A percentile compares a stretch with the other conserved stretches of the same genome.
These are phyloP conservation scores for Bolboschoenus planiculmis DNA, from an alignment of 176 grass and related monocot genomes.

Conservation along the genomic window DNA sequence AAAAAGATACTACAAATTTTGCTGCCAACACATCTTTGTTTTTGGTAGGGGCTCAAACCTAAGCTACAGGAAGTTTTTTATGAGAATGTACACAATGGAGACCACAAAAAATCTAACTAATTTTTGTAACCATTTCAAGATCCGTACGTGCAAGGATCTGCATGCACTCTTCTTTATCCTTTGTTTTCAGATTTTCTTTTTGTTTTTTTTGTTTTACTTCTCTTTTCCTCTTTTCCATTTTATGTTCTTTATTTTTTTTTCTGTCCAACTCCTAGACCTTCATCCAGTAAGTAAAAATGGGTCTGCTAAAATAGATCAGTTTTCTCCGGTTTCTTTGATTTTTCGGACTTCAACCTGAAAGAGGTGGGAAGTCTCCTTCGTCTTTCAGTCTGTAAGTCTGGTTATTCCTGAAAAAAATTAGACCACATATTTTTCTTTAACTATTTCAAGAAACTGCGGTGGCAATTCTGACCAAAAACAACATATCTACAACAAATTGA, in stretches of 20 bases:
- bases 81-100: slow-evolving; percentile 19
- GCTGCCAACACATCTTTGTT: background rate
- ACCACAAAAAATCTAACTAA: background rate
- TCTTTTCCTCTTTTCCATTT: background rate
- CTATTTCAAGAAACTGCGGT: background rate
- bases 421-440: background rate
- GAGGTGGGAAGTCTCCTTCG: slow-evolving; percentile 73
- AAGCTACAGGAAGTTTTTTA: background rate
- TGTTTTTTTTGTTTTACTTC: background rate
- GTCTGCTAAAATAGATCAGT: slow-evolving; percentile 1
- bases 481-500: background rate
- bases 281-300: background rate
- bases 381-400: slow-evolving; percentile 72
- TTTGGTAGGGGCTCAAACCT: background rate
- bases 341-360: slow-evolving; percentile 39
- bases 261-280: background rate
- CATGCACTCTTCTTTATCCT: background rate
- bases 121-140: background rate
- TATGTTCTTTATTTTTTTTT: background rate
- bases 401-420: slow-evolving; percentile 36
- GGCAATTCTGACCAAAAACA: slow-evolving; percentile 3
- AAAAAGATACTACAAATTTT: background rate
- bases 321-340: background rate
- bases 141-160: slow-evolving; percentile 1
- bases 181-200: slow-evolving; percentile 3